phyloP scores from a whole-genome alignment of 768 basidiomycete genomes.

The Collybia nuda region DNA sequence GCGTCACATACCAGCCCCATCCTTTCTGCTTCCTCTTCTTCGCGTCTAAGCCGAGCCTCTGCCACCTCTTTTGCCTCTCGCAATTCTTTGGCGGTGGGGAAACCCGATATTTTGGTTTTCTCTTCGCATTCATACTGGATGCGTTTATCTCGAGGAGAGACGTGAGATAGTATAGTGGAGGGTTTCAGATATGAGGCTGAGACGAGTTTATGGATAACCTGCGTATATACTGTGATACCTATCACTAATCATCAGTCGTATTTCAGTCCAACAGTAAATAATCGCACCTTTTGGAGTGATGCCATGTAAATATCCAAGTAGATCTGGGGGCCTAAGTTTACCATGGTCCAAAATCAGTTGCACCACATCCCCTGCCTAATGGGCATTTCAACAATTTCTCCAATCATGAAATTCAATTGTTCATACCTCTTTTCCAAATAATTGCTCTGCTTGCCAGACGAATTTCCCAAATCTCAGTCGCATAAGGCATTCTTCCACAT shows the following conservation, averaged over 20 bases:
- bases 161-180: constrained; percentile 73
- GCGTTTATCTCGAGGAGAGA: constrained; percentile 77
- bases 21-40: constrained; percentile 74
- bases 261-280: not conserved
- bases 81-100: constrained; percentile 80
- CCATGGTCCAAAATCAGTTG: constrained; percentile 81
- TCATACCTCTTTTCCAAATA: constrained; percentile 72
- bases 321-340: constrained; percentile 76
- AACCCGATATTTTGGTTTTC: constrained; percentile 68
- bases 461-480: constrained; percentile 83
- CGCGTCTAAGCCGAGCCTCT: constrained; percentile 57
- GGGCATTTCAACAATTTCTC: not conserved
- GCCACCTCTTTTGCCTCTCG: constrained; percentile 71
- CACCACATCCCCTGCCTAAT: constrained; percentile 74
- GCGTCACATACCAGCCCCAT: constrained; percentile 61
- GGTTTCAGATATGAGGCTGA: constrained; percentile 73
- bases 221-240: constrained; percentile 47
- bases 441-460: constrained; percentile 67
- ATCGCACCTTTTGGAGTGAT: constrained; percentile 58
- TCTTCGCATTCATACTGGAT: constrained; percentile 83
- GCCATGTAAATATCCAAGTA: constrained; percentile 51
- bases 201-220: constrained; percentile 71
- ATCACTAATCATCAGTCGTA: not conserved
- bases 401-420: not conserved
- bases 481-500: constrained; percentile 79